Evolutionary conservation across 2,329 filamentous ascomycete genomes (phyloP).

Genomic region (Westerdykella aurantiaca): DNA sequence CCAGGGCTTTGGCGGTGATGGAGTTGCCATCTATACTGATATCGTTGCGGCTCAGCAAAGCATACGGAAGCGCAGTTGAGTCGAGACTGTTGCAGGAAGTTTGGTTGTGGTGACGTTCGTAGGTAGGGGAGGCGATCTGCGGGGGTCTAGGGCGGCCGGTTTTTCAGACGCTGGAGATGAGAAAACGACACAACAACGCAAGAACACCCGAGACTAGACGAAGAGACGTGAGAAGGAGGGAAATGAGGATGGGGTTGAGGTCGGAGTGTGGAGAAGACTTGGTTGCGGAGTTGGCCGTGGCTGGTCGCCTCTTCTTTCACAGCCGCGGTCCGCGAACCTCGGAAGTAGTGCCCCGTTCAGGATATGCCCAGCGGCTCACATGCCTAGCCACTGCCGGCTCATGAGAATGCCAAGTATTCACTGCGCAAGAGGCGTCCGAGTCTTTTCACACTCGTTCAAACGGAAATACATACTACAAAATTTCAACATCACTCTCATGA

Average conservation of each 20-base stretch:
- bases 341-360: neutral
- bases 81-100: neutral
- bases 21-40: slow-evolving; percentile 47
- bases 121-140: slow-evolving; percentile 2
- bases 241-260: neutral
- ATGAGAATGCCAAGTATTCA: neutral
- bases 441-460: too few relatives aligned
- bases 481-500: too few relatives aligned
- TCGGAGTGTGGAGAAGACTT: neutral
- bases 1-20: slow-evolving; percentile 95
- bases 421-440: too few relatives aligned
- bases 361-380: neutral
- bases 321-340: neutral
- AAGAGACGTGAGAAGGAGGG: neutral
- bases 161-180: slow-evolving; percentile 3
- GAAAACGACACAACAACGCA: neutral
- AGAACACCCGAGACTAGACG: neutral
- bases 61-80: neutral
- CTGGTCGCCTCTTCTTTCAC: neutral
- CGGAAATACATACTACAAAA: too few relatives aligned
- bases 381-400: neutral
- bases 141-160: slow-evolving; percentile 9
- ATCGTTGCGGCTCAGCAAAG: slow-evolving; percentile 19
- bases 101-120: neutral
- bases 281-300: neutral